These are phyloP conservation scores for Wickerhamiella galacta DNA, from an alignment of 805 yeast species.

Conservation along the genomic window DNA sequence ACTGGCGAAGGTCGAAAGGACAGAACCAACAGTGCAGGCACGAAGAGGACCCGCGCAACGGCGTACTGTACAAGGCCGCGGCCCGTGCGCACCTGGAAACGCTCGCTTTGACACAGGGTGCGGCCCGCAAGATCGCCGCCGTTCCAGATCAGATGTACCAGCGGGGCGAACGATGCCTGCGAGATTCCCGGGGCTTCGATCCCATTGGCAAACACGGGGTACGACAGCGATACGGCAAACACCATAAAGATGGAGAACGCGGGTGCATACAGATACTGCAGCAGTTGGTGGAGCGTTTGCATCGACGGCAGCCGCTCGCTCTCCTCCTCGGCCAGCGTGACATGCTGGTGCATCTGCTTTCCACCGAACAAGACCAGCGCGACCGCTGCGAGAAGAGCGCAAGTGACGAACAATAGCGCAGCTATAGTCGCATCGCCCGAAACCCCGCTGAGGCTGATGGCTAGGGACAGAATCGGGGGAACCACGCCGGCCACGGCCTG, in stretches of 20 bases:
- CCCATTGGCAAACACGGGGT: slow-evolving; percentile 79
- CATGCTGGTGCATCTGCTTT: slow-evolving; percentile 5
- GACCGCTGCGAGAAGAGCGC: slow-evolving; percentile 7
- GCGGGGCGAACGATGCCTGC: slow-evolving; percentile 42
- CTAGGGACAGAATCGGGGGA: slow-evolving; percentile 56
- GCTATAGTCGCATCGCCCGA: slow-evolving; percentile 16
- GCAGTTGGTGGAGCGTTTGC: neutral
- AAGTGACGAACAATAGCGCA: slow-evolving; percentile 24
- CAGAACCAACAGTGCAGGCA: slow-evolving; percentile 61
- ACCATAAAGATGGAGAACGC: slow-evolving; percentile 56
- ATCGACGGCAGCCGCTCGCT: neutral
- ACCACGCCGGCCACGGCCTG: slow-evolving; percentile 89
- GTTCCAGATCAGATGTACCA: slow-evolving; percentile 76
- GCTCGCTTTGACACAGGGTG: slow-evolving; percentile 35
- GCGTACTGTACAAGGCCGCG: slow-evolving; percentile 36
- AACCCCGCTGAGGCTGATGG: slow-evolving; percentile 26
- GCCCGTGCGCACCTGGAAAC: slow-evolving; percentile 30
- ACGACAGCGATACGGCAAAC: slow-evolving; percentile 56
- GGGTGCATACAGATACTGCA: slow-evolving; percentile 32
- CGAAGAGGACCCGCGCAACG: slow-evolving; percentile 32
- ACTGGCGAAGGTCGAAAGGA: no score
- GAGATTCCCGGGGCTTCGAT: slow-evolving; percentile 34
- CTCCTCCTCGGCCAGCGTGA: slow-evolving; percentile 7
- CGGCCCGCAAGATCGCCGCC: slow-evolving; percentile 75
- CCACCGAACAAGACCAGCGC: slow-evolving; percentile 7